Conservation (phyloP, 768 basidiomycete species). For the Daedalea quercina region DNA sequence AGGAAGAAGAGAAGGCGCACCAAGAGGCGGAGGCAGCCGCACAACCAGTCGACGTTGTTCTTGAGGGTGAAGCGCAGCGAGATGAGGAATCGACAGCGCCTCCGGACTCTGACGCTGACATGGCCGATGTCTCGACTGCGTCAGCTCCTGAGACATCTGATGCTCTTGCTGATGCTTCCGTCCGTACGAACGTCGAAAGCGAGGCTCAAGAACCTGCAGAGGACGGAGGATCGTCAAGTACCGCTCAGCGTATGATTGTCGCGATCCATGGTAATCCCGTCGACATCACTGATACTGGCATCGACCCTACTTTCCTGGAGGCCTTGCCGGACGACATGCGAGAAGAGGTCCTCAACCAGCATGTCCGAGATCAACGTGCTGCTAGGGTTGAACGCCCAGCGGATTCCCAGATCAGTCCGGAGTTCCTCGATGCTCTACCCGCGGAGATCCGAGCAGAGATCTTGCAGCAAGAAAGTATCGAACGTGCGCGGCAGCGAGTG, state of each 20-base stretch:
- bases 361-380: slow-evolving; percentile 86
- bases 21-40: slow-evolving; percentile 4
- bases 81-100: slow-evolving; percentile 22
- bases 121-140: slow-evolving; percentile 32
- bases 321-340: slow-evolving; percentile 98
- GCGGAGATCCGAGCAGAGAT: slow-evolving; percentile 97
- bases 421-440: slow-evolving; percentile 94
- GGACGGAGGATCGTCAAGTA: not conserved
- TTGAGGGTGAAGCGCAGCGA: slow-evolving; percentile 25
- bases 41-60: slow-evolving; percentile 3
- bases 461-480: slow-evolving; percentile 88
- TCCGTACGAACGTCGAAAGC: slow-evolving; percentile 11
- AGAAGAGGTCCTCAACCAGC: slow-evolving; percentile 96
- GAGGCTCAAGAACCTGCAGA: slow-evolving; percentile 3
- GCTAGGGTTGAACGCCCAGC: slow-evolving; percentile 66
- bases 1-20: slow-evolving; percentile 12
- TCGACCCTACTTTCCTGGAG: slow-evolving; percentile 96
- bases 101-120: slow-evolving; percentile 42
- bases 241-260: slow-evolving; percentile 70
- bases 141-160: not conserved
- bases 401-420: slow-evolving; percentile 86
- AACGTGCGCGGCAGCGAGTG: slow-evolving; percentile 55
- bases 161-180: slow-evolving; percentile 6
- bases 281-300: slow-evolving; percentile 98
- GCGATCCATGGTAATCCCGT: slow-evolving; percentile 88